Evolutionary conservation across 1,284 basidiomycete species (phyloP), one percentile per base, ranked within the genome.

Genomic region (Sphagnurus paluster): DNA sequence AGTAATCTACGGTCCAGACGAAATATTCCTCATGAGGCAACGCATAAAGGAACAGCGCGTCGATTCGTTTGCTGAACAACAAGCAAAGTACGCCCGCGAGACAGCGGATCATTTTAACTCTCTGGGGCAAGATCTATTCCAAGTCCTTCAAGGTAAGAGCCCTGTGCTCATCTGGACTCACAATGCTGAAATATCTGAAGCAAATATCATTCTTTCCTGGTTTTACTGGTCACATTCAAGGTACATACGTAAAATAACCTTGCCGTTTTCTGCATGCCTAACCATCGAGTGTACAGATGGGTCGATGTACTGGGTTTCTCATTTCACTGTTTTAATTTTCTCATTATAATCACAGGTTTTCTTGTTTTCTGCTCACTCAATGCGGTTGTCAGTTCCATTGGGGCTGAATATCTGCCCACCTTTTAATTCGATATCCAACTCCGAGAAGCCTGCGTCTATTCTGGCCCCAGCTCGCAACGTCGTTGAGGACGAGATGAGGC

Each of bases 191-290:
- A 21, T 16, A 7, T 37, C 10, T 46, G 14, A 40, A 87, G 86
- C 84, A 11, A 71, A 75, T 42, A 70, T 83, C 16, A 70, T 87
- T 34, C 65, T 87, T 37, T 76, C 75, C 9, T 84, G 84, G 77
- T 87, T 83, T 63, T 86, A 84, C 54, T 85, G 84, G 76, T 79
- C 76, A 38, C 79, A 87, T 59, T 82, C 81, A 38, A 81, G 77
- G 83, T 82, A 53, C 46, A 69, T 28, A 24, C 19, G 9, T 34
- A 1, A 9, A 8, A 23, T 43, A 33, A 14, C 25, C n/a, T 17
- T 25, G 28, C 35, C 24, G 24, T 19, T 20, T 44, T 16, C 38
- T 19, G 14, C 11, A 17, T 8, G 21, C 21, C 20, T 32, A 4
- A 5, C 8, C n/a, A 33, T 16, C 8, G 7, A 8, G 13, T n/a